Evolutionary conservation across 2,329 filamentous ascomycete species (phyloP).

Genomic region (Purpureocillium lavendulum): DNA sequence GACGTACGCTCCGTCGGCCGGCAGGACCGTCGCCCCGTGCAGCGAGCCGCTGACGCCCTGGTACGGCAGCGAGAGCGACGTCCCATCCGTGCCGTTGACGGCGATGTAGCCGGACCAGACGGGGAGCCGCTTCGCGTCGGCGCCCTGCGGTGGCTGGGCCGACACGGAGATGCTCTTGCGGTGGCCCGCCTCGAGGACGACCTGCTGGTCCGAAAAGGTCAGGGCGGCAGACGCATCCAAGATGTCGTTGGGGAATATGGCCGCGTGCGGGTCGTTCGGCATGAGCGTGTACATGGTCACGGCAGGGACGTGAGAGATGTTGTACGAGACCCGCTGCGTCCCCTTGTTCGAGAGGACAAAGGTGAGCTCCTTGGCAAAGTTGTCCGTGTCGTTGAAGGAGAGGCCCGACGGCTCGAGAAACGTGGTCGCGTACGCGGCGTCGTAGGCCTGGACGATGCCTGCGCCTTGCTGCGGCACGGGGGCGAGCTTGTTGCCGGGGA

Average conservation of each 20-base stretch:
- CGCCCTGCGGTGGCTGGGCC: slow-evolving; percentile 28
- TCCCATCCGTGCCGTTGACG: slow-evolving; percentile 29
- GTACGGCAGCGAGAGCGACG: slow-evolving; percentile 29
- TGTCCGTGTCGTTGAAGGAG: slow-evolving; percentile 54
- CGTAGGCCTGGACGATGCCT: slow-evolving; percentile 51
- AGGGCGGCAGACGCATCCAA: slow-evolving; percentile 31
- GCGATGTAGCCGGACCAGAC: slow-evolving; percentile 33
- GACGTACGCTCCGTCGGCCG: slow-evolving; percentile 14
- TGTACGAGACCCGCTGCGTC: slow-evolving; percentile 37
- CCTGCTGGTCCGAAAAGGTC: slow-evolving; percentile 28
- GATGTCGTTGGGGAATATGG: slow-evolving; percentile 38
- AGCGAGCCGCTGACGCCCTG: slow-evolving; percentile 27
- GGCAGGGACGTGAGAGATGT: slow-evolving; percentile 39
- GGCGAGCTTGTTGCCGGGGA: slow-evolving; percentile 36
- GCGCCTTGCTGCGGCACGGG: slow-evolving; percentile 54
- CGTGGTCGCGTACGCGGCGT: slow-evolving; percentile 47
- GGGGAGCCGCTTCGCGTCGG: slow-evolving; percentile 25
- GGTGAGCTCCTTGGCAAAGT: slow-evolving; percentile 38
- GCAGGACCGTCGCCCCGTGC: slow-evolving; percentile 17
- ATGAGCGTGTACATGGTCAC: slow-evolving; percentile 44
- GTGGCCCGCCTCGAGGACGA: slow-evolving; percentile 33
- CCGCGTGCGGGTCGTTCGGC: slow-evolving; percentile 23
- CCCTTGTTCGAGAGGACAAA: slow-evolving; percentile 50
- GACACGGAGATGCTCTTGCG: slow-evolving; percentile 36
- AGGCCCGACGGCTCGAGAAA: slow-evolving; percentile 46